Base-by-base conservation (phyloP, 257 asterid genomes). In the Oldenlandia corymbosa region DNA sequence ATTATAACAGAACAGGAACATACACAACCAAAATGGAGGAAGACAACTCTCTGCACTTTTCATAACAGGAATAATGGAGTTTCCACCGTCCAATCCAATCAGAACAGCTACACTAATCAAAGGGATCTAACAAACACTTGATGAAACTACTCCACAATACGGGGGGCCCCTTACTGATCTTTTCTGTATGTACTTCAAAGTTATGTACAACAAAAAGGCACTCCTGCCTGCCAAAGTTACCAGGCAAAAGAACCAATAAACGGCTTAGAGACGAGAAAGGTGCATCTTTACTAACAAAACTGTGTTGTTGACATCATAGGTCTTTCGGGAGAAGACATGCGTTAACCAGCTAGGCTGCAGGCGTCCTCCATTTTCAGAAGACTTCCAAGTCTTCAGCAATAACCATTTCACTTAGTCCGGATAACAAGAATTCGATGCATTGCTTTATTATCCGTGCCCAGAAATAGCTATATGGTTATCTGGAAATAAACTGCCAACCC, bases 131-230 rank as follows among this genome's bases (percentile, higher is more conserved):
- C 42, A 30, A 11, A 57, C 62, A 57, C 20, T 8, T 32, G 9
- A 18, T 8, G 28, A 20, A 39, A 57, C 62, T n/a, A 32, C 62
- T 32, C 45, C 13, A 62, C 42, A 7, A 18, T 28, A n/a, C n/a
- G 32, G 23, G 57, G 37, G 57, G 27, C 32, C 57, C 67, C 18
- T 59, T 30, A 18, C 42, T 45, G 7, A 11, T 4, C 41, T 18
- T 20, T 41, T 34, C 42, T 60, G 65, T 42, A 60, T 42, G 16
- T 42, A 60, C 65, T 60, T 14, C 5, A 46, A n/a, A 46, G 57
- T 62, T 62, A 62, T 46, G 30, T 62, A 62, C 67, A 62, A 23
- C 67, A 18, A 46, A 10, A 30, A 20, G 14, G 34, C 12, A 17
- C 14, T 14, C 39, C 20, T 53, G 39, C 59, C 27, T 0, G 42